Evolutionary conservation across 257 asterid genomes (phyloP), one percentile per base, ranked within the genome.

Genomic region (Anisodus tanguticus): DNA sequence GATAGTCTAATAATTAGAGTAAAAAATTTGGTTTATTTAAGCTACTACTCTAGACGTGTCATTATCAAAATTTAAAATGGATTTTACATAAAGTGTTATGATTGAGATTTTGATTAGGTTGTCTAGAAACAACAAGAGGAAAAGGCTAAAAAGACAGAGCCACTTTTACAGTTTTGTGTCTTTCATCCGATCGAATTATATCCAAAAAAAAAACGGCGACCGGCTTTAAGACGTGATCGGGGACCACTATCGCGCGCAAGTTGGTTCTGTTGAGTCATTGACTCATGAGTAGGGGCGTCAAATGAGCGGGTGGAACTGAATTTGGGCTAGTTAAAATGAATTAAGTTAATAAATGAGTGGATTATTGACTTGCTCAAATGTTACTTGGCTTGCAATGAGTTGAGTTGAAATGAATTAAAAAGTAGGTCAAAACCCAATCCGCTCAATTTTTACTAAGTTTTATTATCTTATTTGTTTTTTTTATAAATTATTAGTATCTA

Each of bases 11-110:
- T 49, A 74, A 74, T 22, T 26, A 22, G 43, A 76, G 81, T 4
- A 13, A 76, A 76, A 76, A 22, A 62, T 74, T 74, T 49, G 62
- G 62, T 12, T 19, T 47, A 74, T 71, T 43, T 43, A 45, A 71
- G 58, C 39, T 72, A 22, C 13, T 51, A 76, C 15, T 0, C 11
- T 76, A 26, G 81, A 51, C 6, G 10, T 26, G 60, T 76, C 81
- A 76, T 76, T 26, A 76, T 51, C 63, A 26, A 51, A 26, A 41
- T 6, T 13, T 51, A 22, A 51, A 12, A 7, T 74, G 59, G 41
- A 74, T 22, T 49, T 3, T 5, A 26, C 62, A 49, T 74, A 0
- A 12, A 76, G 26, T 49, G 63, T 51, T 63, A 51, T 76, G 47
- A 51, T 51, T 76, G 58, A 19, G 62, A 76, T 76, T 74, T 22